Base-by-base conservation (phyloP, 169 alveolate species). In the Miamiensis avidus region DNA sequence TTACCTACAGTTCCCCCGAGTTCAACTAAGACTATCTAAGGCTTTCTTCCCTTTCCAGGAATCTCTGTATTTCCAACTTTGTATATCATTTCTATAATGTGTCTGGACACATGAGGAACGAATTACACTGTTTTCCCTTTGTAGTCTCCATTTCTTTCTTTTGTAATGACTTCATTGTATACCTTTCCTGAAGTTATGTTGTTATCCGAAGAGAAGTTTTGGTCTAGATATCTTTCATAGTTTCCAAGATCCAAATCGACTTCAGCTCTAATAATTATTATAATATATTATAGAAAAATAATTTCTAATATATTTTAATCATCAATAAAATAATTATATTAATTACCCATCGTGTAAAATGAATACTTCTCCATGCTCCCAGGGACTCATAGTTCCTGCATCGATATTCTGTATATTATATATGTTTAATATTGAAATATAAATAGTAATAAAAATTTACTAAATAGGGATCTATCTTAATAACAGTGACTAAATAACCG, bases 171-270 rank as follows among this genome's bases (percentile, higher is more conserved):
- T 69, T 95, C 91, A 82, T 95, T 92, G 89, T 96, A 98, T 26
- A 98, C 90, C 87, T 98, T 98, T n/a, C 99, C 99, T 29, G 99
- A 95, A 28, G 99, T 98, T 65, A 98, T 91, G 81, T 96, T 97
- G 91, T 98, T 98, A 75, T 94, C 95, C 29, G 91, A 81, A 1
- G 98, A 88, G 31, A 98, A 92, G 30, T 94, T 89, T 29, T 97
- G 89, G 82, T 96, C 97, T 72, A 98, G 89, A 89, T 97, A 97
- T 76, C 99, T 92, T 94, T 98, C 99, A 89, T 99, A 99, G 93
- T 99, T 99, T n/a, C 99, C 99, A 88, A 99, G 90, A 91, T 99
- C 99, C 82, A 99, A 89, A 93, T 99, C 99, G 20, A 96, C 99
- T 87, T 99, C 99, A 27, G 98, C 99, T 0, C 99, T 85, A 76